These are phyloP conservation scores for Coemansia guatemalensis DNA, from an alignment of 192 early-diverging fungal species.

Conservation along the genomic window DNA sequence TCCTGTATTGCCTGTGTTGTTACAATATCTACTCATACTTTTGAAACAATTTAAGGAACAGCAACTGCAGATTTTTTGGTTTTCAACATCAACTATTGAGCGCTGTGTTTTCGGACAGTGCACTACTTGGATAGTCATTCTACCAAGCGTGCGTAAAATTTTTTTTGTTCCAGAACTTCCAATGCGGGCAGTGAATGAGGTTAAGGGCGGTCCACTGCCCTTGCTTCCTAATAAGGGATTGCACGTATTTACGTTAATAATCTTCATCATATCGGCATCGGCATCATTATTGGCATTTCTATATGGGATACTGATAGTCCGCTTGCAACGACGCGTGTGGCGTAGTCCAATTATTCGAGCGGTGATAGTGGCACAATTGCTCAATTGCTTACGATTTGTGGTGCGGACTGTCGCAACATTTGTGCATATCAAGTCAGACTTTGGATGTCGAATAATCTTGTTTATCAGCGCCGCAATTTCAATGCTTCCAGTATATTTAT, in stretches of 20 bases:
- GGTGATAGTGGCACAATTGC: slow-evolving; percentile 26
- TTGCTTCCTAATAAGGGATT: too few relatives aligned
- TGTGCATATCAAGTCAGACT: slow-evolving; percentile 2
- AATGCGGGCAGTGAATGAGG: too few relatives aligned
- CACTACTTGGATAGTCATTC: too few relatives aligned
- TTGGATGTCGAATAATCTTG: slow-evolving; percentile 26
- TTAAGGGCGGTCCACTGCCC: too few relatives aligned
- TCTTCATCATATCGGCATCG: slow-evolving; percentile 10
- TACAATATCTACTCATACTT: too few relatives aligned
- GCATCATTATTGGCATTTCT: slow-evolving; percentile 23
- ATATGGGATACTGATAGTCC: slow-evolving; percentile 16
- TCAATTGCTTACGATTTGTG: slow-evolving; percentile 31
- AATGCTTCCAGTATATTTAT: slow-evolving; percentile 20
- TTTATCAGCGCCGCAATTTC: slow-evolving; percentile 21
- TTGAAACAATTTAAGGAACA: too few relatives aligned
- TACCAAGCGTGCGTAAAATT: too few relatives aligned
- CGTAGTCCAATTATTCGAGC: slow-evolving; percentile 30
- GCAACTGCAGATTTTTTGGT: too few relatives aligned
- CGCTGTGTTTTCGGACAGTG: too few relatives aligned
- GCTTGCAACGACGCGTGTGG: slow-evolving; percentile 13
- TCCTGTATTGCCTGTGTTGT: too few relatives aligned
- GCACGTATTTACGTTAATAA: slow-evolving; percentile 10
- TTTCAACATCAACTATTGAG: too few relatives aligned
- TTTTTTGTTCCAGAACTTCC: too few relatives aligned
- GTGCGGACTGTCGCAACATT: slow-evolving; percentile 16